Evolutionary conservation across 2,329 filamentous ascomycete genomes (phyloP), one percentile per base, ranked within the genome.

Genomic region (Anisogramma anomala): DNA sequence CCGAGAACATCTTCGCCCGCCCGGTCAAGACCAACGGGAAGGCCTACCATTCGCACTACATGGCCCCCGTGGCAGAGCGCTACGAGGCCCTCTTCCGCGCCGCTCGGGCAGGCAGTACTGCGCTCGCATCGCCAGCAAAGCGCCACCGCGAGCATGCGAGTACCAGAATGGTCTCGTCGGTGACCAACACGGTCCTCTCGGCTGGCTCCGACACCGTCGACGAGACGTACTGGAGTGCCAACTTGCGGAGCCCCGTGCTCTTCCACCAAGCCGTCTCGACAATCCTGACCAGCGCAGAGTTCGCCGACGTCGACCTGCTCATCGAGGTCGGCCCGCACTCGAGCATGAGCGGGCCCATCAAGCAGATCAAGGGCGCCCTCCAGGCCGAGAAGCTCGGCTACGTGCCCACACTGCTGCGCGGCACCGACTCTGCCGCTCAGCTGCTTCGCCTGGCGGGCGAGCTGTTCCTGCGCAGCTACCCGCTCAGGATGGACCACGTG

Each of bases 41-140:
- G 11, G 65, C 64, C 0, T 67, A 67, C 39, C 60, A 64, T 40
- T 63, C 60, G 1, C 53, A 57, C 19, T 57, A 64, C 36, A 66
- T 66, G 58, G 22, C 33, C 1, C 39, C 33, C 13, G 45, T 50
- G 17, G 48, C 9, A 19, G 14, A 4, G 1, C 11, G 22, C 13
- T 45, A 36, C 23, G 33, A 38, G 17, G 20, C 25, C 9, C 43
- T 44, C 7, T n/a, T 42, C 15, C 20, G 30, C 14, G 25, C 4
- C 3, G 39, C 39, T n/a, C n/a, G n/a, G n/a, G n/a, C n/a, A n/a
- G n/a, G n/a, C n/a, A n/a, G n/a, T n/a, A n/a, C 4, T 28, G 36
- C n/a, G 26, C 36, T 5, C 35, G 33, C 14, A 36, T 39, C 15
- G 31, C 35, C 23, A 20, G 19, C 38, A 25, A 36, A 13, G n/a